Evolutionary conservation across 2,329 filamentous ascomycete species (phyloP), one percentile per base, ranked within the genome.

Genomic region (Raffaelea albimanens): DNA sequence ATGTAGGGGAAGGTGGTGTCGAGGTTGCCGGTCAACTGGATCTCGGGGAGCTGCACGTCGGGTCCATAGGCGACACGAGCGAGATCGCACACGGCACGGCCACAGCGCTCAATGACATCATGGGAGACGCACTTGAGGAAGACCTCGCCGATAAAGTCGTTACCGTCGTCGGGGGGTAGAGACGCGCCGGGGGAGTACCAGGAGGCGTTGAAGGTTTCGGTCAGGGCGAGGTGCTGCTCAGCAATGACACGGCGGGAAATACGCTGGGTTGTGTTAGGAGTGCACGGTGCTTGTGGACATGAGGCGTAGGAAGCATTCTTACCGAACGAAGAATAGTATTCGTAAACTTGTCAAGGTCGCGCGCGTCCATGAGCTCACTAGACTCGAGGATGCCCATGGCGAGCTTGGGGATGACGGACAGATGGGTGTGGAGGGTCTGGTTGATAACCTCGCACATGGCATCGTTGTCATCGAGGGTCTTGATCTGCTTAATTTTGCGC

Each of bases 221-320:
- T 95, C 18, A 98, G 76, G 10, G 93, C 89, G 34, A 98, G 80
- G 61, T 98, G 93, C 60, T 98, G 93, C 66, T 98, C 93, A 31
- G 93, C 93, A 60, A 98, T 98, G 55, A 97, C 93, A 52, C 94
- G 82, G 50, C 93, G 83, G 40, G 90, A 96, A 56, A 98, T 98
- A 50, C 93, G 80, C n/a, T n/a, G n/a, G n/a, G n/a, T n/a, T n/a
- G 86, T 93, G 56, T 16, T 13, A 21, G 20, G 21, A 19, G 10
- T 29, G 46, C 45, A 56, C 34, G 58, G 50, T 36, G 25, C 14
- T 19, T 10, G 3, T 23, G 39, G 13, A 38, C n/a, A n/a, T 43
- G 7, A 16, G 4, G 25, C 9, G 8, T 7, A 29, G 13, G 3
- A 23, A 36, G n/a, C 44, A 62, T 80, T 59, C 74, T n/a, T n/a